phyloP scores from a whole-genome alignment of 2,329 filamentous ascomycete species.

The Cladorrhinum sp. region DNA sequence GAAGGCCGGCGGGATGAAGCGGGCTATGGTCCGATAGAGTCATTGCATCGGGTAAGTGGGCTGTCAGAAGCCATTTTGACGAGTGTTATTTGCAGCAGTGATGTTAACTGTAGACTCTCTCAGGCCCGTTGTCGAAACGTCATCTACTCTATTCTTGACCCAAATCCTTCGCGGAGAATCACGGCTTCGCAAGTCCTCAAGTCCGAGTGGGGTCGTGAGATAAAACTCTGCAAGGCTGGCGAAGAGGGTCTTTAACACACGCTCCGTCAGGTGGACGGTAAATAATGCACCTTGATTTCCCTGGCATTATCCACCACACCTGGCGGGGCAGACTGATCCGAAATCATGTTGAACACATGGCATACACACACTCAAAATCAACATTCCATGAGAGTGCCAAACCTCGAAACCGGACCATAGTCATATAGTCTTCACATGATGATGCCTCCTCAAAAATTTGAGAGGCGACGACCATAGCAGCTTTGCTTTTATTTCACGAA shows the following conservation, averaged over 20 bases:
- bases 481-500: slow-evolving; percentile 17
- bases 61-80: background rate
- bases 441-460: slow-evolving; percentile 3
- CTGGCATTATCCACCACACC: slow-evolving; percentile 19
- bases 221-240: slow-evolving; percentile 93
- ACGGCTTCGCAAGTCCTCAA: slow-evolving; percentile 95
- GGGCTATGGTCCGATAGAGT: slow-evolving; percentile 95
- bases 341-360: slow-evolving; percentile 4
- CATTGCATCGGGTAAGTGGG: slow-evolving; percentile 78
- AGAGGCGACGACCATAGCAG: slow-evolving; percentile 13
- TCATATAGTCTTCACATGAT: background rate
- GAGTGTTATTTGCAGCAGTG: background rate
- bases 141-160: slow-evolving; percentile 97
- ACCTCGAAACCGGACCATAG: background rate
- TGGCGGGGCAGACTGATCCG: slow-evolving; percentile 18
- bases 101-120: slow-evolving; percentile 23
- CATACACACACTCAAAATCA: background rate
- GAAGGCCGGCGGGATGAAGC: slow-evolving; percentile 91
- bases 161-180: slow-evolving; percentile 86
- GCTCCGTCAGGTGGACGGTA: slow-evolving; percentile 28
- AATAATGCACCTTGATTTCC: slow-evolving; percentile 10
- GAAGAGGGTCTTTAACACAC: slow-evolving; percentile 78
- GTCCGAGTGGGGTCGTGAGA: slow-evolving; percentile 97
- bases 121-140: slow-evolving; percentile 97
- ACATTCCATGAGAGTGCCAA: background rate